phyloP scores from a whole-genome alignment of 2,329 filamentous ascomycete genomes.

The Laburnicola sp. region DNA sequence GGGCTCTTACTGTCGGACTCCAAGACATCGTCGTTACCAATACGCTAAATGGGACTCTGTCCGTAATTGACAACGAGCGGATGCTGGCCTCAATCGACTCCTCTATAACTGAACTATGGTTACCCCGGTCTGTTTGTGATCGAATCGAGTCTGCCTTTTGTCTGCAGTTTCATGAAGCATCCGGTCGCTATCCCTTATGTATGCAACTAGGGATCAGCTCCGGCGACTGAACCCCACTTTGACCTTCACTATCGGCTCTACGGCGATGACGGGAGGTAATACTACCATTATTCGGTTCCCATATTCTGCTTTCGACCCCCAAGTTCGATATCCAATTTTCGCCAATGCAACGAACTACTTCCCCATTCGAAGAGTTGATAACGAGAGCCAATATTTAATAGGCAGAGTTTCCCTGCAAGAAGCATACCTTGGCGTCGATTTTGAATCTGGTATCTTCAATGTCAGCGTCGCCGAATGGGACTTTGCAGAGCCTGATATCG shows the following conservation, averaged over 20 bases:
- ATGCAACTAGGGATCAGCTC: conserved; percentile 33
- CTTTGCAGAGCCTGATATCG: too few relatives aligned
- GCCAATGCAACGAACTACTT: conserved; percentile 38
- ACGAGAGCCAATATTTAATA: conserved; percentile 40
- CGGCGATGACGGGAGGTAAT: conserved; percentile 16
- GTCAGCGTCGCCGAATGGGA: too few relatives aligned
- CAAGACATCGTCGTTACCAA: conserved; percentile 6
- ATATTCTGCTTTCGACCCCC: conserved; percentile 41
- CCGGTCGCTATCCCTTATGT: conserved; percentile 43
- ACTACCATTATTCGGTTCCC: conserved; percentile 16
- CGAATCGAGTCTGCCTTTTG: conserved; percentile 42
- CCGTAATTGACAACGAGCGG: conserved; percentile 2
- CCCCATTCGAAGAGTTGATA: conserved; percentile 39
- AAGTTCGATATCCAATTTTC: conserved; percentile 23
- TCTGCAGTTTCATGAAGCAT: conserved; percentile 37
- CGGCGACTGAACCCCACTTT: conserved; percentile 23
- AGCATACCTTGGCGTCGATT: conserved; percentile 43
- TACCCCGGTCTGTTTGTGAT: conserved; percentile 38
- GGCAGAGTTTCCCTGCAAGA: conserved; percentile 46
- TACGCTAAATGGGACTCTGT: conserved; percentile 18
- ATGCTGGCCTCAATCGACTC: conserved; percentile 32
- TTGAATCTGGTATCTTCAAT: conserved; percentile 26
- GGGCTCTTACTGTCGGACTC: conserved; percentile 8
- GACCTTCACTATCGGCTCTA: conserved; percentile 15
- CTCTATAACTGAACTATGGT: conserved; percentile 44